These are phyloP conservation scores for Tuber microsphaerosporum DNA, from an alignment of 495 filamentous ascomycete species.

Conservation along the genomic window DNA sequence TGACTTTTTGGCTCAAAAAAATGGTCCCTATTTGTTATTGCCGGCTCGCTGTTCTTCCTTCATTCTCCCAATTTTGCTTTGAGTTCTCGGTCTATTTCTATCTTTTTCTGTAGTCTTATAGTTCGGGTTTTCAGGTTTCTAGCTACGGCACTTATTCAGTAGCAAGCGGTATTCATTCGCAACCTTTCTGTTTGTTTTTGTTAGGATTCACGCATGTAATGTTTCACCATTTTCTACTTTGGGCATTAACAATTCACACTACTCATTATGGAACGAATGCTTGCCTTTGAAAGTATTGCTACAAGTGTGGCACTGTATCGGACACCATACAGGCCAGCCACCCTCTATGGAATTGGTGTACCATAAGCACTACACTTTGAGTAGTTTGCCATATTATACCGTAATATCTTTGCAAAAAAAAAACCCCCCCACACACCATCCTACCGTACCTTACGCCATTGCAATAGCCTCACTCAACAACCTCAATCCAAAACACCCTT, in stretches of 20 bases:
- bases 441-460: not conserved
- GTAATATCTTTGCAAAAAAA: not conserved
- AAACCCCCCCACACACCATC: too few species aligned
- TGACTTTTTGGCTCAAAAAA: constrained; percentile 23
- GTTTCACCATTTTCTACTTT: not conserved
- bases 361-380: not conserved
- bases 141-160: not conserved
- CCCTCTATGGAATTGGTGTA: not conserved
- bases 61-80: constrained; percentile 1
- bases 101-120: constrained; percentile 5
- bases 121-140: not conserved
- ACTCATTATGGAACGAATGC: not conserved
- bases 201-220: not conserved
- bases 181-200: not conserved
- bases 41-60: constrained; percentile 9
- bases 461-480: not conserved
- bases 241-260: not conserved
- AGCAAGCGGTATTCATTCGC: not conserved
- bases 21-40: constrained; percentile 21
- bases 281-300: not conserved
- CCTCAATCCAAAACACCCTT: not conserved
- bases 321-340: not conserved
- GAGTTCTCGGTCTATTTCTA: not conserved
- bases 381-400: not conserved
- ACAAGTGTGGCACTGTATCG: not conserved